phyloP scores from a whole-genome alignment of 208 protist species.

The Acanthamoeba triangularis region DNA sequence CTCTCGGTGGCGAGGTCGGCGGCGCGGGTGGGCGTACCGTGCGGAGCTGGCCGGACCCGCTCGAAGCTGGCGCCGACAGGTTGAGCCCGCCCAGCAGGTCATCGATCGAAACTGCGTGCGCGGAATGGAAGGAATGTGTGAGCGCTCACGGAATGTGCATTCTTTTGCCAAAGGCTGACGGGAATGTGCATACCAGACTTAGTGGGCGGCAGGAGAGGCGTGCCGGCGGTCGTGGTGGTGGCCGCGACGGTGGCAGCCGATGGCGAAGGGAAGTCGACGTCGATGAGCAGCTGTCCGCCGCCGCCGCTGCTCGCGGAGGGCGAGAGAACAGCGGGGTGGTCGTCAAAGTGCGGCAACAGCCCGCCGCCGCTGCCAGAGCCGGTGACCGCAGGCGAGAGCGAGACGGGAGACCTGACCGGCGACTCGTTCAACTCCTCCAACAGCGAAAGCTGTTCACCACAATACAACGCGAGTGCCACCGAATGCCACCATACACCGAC shows the following conservation, averaged over 20 bases:
- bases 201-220: background rate
- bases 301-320: background rate
- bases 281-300: background rate
- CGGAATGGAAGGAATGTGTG: too few species aligned
- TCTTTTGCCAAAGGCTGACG: too few species aligned
- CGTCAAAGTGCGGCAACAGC: background rate
- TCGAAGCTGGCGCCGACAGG: background rate
- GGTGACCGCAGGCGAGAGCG: background rate
- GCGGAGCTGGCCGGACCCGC: background rate
- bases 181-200: background rate
- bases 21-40: background rate
- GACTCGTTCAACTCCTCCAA: background rate
- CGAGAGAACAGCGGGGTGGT: background rate
- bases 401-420: background rate
- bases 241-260: background rate
- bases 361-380: background rate
- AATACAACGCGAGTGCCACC: too few species aligned
- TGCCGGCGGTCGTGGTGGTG: background rate
- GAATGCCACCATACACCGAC: too few species aligned
- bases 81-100: background rate
- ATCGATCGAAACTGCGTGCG: background rate
- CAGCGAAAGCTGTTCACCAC: background rate
- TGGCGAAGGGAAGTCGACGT: background rate
- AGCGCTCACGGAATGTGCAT: too few species aligned
- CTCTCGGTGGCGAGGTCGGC: background rate